Evolutionary conservation across 306 rosid species (phyloP).

Genomic region (Prunus mongolica): DNA sequence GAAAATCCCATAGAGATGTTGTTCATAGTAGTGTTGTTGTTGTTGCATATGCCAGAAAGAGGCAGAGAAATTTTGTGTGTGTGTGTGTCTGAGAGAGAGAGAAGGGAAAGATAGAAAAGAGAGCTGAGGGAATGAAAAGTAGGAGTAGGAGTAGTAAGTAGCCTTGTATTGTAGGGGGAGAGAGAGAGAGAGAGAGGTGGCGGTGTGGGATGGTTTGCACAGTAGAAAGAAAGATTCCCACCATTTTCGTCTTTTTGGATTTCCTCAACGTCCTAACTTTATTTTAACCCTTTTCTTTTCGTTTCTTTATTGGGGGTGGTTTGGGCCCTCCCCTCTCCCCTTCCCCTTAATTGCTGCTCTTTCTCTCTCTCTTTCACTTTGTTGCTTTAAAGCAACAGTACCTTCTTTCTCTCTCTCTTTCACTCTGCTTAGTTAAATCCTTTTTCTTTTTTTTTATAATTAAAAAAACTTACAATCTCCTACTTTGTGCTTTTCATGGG

Average conservation of each 20-base stretch:
- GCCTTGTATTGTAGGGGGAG: too few species aligned
- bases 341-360: slow-evolving; percentile 23
- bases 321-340: slow-evolving; percentile 24
- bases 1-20: slow-evolving; percentile 50
- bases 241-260: slow-evolving; percentile 39
- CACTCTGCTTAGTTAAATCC: slow-evolving; percentile 16
- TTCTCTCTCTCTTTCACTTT: slow-evolving; percentile 33
- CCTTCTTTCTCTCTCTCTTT: slow-evolving; percentile 13
- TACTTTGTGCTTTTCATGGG: slow-evolving; percentile 49
- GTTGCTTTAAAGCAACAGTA: slow-evolving; percentile 36
- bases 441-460: neutral
- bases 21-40: slow-evolving; percentile 26
- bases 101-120: neutral
- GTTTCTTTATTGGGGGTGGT: slow-evolving; percentile 32
- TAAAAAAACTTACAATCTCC: slow-evolving; percentile 26
- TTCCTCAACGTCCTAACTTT: slow-evolving; percentile 13
- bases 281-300: slow-evolving; percentile 40
- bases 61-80: slow-evolving; percentile 43
- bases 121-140: slow-evolving; percentile 10
- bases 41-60: slow-evolving; percentile 26
- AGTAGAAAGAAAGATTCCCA: slow-evolving; percentile 61
- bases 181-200: slow-evolving; percentile 25
- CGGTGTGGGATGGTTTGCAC: slow-evolving; percentile 45
- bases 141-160: slow-evolving; percentile 19
- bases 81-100: neutral